Conservation (phyloP, 1,284 basidiomycete genomes). For the Melanopsichium pennsylvanicum region DNA sequence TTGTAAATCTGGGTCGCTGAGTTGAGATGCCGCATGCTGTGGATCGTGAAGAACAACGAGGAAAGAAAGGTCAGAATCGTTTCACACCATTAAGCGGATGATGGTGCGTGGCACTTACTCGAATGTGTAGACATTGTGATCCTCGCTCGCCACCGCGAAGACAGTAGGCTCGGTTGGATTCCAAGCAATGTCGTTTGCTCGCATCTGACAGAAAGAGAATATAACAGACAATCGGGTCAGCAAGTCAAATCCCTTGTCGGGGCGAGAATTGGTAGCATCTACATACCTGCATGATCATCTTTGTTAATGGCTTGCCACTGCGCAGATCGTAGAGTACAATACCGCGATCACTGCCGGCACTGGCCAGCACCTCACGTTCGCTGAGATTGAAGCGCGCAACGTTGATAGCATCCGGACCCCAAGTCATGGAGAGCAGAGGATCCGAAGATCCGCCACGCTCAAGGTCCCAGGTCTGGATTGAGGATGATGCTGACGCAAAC, state of each 20-base stretch:
- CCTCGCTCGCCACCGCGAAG: conserved; percentile 91
- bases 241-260: no score
- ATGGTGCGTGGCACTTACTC: conserved; percentile 68
- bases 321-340: conserved; percentile 96
- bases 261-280: neutral
- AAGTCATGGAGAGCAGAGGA: conserved; percentile 56
- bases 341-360: conserved; percentile 90
- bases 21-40: conserved; percentile 77
- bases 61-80: neutral
- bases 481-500: conserved; percentile 92
- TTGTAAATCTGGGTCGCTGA: conserved; percentile 94
- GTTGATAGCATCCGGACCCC: conserved; percentile 79
- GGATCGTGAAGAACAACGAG: neutral
- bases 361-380: conserved; percentile 90
- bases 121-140: conserved; percentile 98
- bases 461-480: conserved; percentile 97
- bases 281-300: conserved; percentile 85
- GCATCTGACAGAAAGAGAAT: conserved; percentile 63
- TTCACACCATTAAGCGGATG: no score
- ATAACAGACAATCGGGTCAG: no score
- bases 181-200: conserved; percentile 86
- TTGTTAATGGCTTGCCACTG: conserved; percentile 89
- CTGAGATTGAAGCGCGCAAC: conserved; percentile 90
- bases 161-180: conserved; percentile 93
- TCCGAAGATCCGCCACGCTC: conserved; percentile 78